These are phyloP conservation scores for Glycine latifolia DNA, from an alignment of 306 rosid species.

Conservation along the genomic window DNA sequence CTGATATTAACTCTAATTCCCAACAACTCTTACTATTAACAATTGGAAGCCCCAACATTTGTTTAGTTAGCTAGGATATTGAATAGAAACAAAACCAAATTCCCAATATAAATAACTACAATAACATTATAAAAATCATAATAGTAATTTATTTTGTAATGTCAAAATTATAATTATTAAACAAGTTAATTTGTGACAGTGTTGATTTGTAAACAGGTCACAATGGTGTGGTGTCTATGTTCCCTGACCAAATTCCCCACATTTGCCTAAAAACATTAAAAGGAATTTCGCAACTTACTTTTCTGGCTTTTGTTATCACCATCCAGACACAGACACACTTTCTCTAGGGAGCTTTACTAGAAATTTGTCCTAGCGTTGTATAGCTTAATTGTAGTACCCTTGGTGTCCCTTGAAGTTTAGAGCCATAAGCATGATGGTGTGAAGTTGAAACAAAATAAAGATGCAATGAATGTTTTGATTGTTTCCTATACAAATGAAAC, in stretches of 20 bases:
- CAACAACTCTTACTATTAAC: no score
- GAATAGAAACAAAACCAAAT: no score
- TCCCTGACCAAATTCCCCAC: not conserved
- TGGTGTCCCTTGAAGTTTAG: not conserved
- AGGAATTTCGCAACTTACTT: not conserved
- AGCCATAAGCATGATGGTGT: not conserved
- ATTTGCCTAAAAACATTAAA: not conserved
- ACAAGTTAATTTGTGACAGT: no score
- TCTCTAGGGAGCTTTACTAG: not conserved
- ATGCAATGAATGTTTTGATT: not conserved
- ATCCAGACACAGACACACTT: not conserved
- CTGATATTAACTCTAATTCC: no score
- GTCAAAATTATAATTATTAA: no score
- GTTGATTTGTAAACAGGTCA: no score
- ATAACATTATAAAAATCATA: no score
- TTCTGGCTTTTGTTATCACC: not conserved
- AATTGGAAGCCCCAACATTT: no score
- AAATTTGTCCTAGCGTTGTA: not conserved
- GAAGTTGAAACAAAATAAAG: not conserved
- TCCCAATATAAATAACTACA: no score
- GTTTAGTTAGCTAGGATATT: no score
- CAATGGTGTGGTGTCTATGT: no score
- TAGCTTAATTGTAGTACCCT: not conserved
- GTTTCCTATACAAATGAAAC: not conserved
- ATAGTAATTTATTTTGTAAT: no score